A percentile compares a stretch with the other conserved stretches of the same genome.
Evolutionary conservation across 2,329 filamentous ascomycete genomes (phyloP).

Genomic region (Graphiopsis chlorocephala): DNA sequence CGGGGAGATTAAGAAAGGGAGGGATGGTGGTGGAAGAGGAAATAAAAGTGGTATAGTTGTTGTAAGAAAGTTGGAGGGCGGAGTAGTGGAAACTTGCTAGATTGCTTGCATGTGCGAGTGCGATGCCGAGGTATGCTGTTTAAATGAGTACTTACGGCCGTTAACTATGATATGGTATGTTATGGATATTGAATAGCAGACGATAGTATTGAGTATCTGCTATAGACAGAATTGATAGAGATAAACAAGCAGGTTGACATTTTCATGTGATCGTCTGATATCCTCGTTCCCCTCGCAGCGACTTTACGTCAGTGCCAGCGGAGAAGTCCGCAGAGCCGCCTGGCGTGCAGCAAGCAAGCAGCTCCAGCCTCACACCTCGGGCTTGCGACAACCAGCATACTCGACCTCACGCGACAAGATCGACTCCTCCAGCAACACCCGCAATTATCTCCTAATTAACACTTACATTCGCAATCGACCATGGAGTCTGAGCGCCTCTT

Average conservation of each 20-base stretch:
- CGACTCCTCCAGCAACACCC: neutral
- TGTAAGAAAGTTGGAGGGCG: neutral
- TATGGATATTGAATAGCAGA: neutral
- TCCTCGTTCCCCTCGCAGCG: neutral
- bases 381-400: constrained; percentile 5
- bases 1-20: neutral
- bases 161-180: neutral
- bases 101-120: neutral
- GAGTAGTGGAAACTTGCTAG: neutral
- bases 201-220: too few relatives aligned
- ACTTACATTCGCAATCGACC: constrained; percentile 8
- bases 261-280: constrained; percentile 10
- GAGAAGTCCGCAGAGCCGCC: constrained; percentile 8
- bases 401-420: constrained; percentile 12
- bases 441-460: neutral
- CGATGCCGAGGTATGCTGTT: constrained; percentile 12
- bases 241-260: neutral
- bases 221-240: neutral
- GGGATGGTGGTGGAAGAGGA: neutral
- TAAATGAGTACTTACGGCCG: constrained; percentile 7
- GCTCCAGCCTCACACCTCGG: constrained; percentile 2
- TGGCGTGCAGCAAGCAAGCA: neutral
- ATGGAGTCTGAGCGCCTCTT: constrained; percentile 58
- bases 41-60: neutral
- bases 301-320: neutral